Base-by-base conservation (phyloP, 2,329 filamentous ascomycete species). In the Colletotrichum simmondsii region DNA sequence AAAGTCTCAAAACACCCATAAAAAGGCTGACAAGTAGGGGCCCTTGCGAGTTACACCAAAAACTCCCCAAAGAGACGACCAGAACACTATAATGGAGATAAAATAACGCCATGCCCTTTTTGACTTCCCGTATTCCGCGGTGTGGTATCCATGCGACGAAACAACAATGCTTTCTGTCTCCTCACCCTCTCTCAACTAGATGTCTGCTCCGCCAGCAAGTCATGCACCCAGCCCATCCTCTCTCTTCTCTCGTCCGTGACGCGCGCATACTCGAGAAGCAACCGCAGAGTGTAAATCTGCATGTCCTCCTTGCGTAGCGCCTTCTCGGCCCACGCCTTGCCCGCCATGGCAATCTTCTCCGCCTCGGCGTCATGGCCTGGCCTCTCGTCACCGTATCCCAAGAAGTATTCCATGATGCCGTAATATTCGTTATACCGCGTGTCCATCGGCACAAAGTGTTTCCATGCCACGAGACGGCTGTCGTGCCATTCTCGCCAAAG, bases 401-500 rank as follows among this genome's bases (percentile, higher is more conserved):
- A 78, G 77, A 95, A 95, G 78, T 94, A 95, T 70, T 93, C 90
- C 86, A 95, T 87, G 68, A 94, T 91, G 56, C 89, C 91, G 74
- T 91, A 95, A 77, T 93, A 88, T 76, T 95, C 94, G 46, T 89
- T 84, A 77, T 92, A 95, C 1, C 91, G 89, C 77, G 90, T 93
- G 79, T 95, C 92, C 88, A 96, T 91, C 19, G 94, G 94, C 2
- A 95, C 91, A 77, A 94, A 96, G 81, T 97, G 94, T 77, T 91
- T 90, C 94, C 94, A 97, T 0, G 93, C 87, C 2, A 94, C 85
- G 1, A 96, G 85, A 3, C 94, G 87, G 57, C 88, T 89, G 79
- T 95, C 93, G 78, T 95, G 94, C 94, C 94, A 97, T 80, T 97
- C 94, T 24, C 89, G 87, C 83, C 92, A 97, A 26, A 96, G 85